Evolutionary conservation across 208 protist genomes (phyloP).

Genomic region (Leptomonas seymouri): DNA sequence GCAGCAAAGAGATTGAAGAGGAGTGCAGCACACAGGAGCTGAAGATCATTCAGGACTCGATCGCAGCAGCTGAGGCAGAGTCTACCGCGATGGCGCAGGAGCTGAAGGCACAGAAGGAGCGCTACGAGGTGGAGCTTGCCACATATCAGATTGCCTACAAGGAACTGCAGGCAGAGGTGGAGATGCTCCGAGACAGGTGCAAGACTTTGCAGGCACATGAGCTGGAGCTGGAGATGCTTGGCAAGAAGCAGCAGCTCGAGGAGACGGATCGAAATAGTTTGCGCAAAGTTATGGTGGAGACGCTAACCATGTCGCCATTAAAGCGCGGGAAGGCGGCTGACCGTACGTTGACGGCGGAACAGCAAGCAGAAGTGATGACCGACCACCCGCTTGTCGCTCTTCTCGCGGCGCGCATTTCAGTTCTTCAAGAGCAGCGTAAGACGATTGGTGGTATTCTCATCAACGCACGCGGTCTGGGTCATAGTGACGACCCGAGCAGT

Average conservation of each 20-base stretch:
- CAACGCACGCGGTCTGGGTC: conserved; percentile 13
- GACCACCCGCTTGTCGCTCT: conserved; percentile 43
- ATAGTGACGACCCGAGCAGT: conserved; percentile 18
- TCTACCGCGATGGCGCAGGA: conserved; percentile 27
- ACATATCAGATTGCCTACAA: conserved; percentile 80
- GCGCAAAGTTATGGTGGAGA: conserved; percentile 19
- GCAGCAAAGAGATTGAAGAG: conserved; percentile 23
- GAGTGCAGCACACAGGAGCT: conserved; percentile 43
- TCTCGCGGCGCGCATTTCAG: conserved; percentile 45
- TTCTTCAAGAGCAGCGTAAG: conserved; percentile 45
- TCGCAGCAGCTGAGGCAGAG: conserved; percentile 31
- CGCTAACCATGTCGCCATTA: conserved; percentile 12
- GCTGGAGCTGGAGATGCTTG: conserved; percentile 43
- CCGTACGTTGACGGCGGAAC: conserved; percentile 20
- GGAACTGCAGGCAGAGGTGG: conserved; percentile 66
- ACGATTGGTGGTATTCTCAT: conserved; percentile 37
- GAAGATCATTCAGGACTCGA: conserved; percentile 37
- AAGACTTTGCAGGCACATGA: conserved; percentile 35
- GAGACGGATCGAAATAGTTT: conserved; percentile 48
- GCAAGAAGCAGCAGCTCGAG: conserved; percentile 57
- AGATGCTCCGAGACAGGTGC: conserved; percentile 34
- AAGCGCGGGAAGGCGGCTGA: conserved; percentile 21
- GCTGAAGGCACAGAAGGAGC: conserved; percentile 35
- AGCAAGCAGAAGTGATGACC: conserved; percentile 31
- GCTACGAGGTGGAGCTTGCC: conserved; percentile 68